Percentiles rank a stretch among this genome's conserved stretches.
Evolutionary conservation across 345 rosid species (phyloP).

Genomic region (Sisymbrium altissimum): DNA sequence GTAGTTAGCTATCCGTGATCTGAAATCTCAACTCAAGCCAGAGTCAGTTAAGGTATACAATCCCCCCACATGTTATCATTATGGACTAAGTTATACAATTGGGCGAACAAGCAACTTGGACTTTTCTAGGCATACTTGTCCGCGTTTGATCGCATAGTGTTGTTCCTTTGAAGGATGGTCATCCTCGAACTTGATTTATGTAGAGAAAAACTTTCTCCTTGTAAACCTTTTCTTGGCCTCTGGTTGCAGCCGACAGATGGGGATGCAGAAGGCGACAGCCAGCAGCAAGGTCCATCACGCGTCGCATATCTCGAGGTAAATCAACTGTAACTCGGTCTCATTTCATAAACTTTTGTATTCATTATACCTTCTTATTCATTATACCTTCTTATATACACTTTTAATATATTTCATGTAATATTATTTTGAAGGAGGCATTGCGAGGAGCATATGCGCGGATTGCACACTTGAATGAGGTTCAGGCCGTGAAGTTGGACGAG

Average conservation of each 20-base stretch:
- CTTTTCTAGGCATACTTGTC: neutral
- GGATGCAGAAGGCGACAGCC: neutral
- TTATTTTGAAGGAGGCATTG: neutral
- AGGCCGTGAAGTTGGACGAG: neutral
- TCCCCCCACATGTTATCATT: neutral
- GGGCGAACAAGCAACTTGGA: neutral
- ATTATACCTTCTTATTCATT: neutral
- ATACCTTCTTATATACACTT: neutral
- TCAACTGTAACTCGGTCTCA: neutral
- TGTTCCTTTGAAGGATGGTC: neutral
- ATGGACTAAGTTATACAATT: neutral
- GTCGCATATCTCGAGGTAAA: neutral
- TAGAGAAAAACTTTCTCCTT: neutral
- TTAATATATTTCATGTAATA: neutral
- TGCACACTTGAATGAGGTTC: neutral
- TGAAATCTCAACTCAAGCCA: conserved; percentile 90
- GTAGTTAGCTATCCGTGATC: conserved; percentile 86
- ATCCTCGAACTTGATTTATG: neutral
- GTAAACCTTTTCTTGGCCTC: neutral
- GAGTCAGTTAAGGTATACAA: conserved; percentile 80
- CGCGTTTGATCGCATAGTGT: neutral
- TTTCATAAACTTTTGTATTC: neutral
- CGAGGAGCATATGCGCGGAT: neutral
- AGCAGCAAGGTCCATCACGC: neutral
- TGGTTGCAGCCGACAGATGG: neutral